Evolutionary conservation across 805 yeast species (phyloP), one percentile per base, ranked within the genome.

Genomic region (Lipomyces anomalus): DNA sequence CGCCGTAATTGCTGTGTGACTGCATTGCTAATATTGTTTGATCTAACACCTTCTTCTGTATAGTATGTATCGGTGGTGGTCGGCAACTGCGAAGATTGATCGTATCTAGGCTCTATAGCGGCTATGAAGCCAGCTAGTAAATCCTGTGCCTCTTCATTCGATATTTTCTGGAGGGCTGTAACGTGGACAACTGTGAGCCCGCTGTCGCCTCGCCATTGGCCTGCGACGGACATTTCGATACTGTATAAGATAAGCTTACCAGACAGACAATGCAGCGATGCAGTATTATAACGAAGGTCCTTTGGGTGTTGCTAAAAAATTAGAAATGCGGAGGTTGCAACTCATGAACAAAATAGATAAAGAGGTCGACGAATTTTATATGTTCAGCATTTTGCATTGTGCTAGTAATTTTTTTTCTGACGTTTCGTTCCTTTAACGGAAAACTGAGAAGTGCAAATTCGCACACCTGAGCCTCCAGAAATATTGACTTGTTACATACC

Each of bases 1-100:
- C 95, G 73, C 57, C 71, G 74, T 57, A 85, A 69, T 67, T 84
- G 95, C 47, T 84, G 70, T 50, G 70, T 57, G 17, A 74, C 69
- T 22, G 76, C 70, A 17, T 58, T 66, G 13, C 60, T 62, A 42
- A 78, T 67, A 58, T 73, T 75, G 24, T 65, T 64, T 18, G 74
- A 63, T 44, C 75, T 60, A 20, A 71, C 51, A 38, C 62, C 56
- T 58, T 75, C 79, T n/a, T 79, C 76, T 21, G 68, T 69, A 17
- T 62, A 65, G 46, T 67, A 66, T 37, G 57, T 47, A 30, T 76
- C 53, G 20, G 64, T 23, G 7, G 21, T 18, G 17, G 45, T 32
- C 40, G 42, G 22, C 42, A 35, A 26, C 9, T 29, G 38, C 42
- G 20, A 30, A 26, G 34, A 21, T 40, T 1, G 29, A 29, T 6